phyloP scores from a whole-genome alignment of 2,329 filamentous ascomycete genomes.

The Xylaria arbuscula region DNA sequence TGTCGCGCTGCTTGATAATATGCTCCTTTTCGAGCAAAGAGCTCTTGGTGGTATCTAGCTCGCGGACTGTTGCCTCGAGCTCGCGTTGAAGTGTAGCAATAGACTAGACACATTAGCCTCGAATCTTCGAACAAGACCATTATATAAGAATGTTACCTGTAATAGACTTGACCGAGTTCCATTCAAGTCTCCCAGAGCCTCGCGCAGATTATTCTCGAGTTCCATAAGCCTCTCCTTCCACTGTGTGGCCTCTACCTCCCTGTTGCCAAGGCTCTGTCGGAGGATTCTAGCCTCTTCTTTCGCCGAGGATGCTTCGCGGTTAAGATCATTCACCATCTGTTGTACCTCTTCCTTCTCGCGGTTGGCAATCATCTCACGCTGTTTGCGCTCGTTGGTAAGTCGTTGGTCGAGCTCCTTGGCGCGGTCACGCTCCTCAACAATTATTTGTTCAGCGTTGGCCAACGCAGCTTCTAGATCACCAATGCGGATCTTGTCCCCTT shows the following conservation, averaged over 20 bases:
- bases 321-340: conserved; percentile 91
- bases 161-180: conserved; percentile 87
- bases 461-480: conserved; percentile 89
- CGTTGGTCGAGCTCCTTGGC: conserved; percentile 76
- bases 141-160: conserved; percentile 64
- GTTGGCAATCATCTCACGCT: conserved; percentile 86
- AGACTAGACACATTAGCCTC: conserved; percentile 61
- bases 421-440: conserved; percentile 88
- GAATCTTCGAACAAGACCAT: background rate
- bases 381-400: conserved; percentile 82
- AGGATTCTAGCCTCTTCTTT: conserved; percentile 88
- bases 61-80: conserved; percentile 83
- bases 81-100: conserved; percentile 90
- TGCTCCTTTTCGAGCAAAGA: conserved; percentile 90
- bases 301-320: conserved; percentile 80
- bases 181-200: conserved; percentile 87
- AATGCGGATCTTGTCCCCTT: conserved; percentile 97
- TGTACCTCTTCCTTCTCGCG: conserved; percentile 96
- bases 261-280: conserved; percentile 82
- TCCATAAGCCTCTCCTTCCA: conserved; percentile 94
- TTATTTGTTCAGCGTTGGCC: conserved; percentile 78
- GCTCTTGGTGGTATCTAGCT: conserved; percentile 81
- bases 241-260: conserved; percentile 87
- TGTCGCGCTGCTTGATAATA: conserved; percentile 88
- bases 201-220: conserved; percentile 87